Evolutionary conservation across 257 asterid genomes (phyloP).

Genomic region (Solanum rostratum): DNA sequence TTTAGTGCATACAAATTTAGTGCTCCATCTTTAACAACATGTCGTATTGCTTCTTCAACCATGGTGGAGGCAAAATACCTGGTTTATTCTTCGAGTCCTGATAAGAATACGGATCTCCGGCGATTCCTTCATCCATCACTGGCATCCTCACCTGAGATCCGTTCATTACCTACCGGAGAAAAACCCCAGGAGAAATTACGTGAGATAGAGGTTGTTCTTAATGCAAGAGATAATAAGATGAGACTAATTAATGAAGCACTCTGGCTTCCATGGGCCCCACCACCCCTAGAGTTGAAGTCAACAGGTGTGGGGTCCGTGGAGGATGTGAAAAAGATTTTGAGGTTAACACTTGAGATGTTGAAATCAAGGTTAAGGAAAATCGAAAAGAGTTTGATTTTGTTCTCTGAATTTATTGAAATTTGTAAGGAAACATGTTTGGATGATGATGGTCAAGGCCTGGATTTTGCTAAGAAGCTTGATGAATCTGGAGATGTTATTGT

Average conservation of each 20-base stretch:
- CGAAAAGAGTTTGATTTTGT: neutral
- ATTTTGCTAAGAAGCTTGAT: constrained; percentile 5
- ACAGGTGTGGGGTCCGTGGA: neutral
- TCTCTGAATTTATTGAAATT: neutral
- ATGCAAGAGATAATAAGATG: neutral
- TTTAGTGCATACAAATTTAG: neutral
- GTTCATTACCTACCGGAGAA: neutral
- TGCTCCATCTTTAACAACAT: neutral
- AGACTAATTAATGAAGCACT: neutral
- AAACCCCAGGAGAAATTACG: neutral
- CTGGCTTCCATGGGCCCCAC: neutral
- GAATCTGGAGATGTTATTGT: constrained; percentile 11
- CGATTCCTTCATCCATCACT: neutral
- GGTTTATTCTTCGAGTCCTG: neutral
- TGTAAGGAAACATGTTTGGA: neutral
- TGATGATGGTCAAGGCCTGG: neutral
- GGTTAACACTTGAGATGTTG: constrained; percentile 1
- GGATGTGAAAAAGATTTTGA: constrained; percentile 4
- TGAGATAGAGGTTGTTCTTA: neutral
- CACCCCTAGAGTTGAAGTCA: neutral
- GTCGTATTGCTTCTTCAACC: neutral
- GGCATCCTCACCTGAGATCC: neutral
- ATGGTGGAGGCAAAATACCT: neutral
- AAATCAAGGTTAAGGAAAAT: neutral
- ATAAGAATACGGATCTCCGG: neutral